phyloP scores from a whole-genome alignment of 176 grass and related monocot species.

The Zea luxurians region DNA sequence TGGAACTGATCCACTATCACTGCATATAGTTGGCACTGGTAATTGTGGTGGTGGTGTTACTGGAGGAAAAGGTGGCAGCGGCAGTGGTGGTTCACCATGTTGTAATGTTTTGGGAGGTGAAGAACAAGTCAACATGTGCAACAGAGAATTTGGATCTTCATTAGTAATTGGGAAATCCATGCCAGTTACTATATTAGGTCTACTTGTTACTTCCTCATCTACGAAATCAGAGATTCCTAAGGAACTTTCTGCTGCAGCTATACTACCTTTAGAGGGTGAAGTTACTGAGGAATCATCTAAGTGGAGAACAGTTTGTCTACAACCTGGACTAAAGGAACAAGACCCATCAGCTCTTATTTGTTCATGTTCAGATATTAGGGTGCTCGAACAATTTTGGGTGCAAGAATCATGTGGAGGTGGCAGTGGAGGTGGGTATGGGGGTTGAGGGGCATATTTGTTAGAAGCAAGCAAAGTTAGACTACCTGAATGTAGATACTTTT shows the following conservation, averaged over 20 bases:
- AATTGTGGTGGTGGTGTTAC: background rate
- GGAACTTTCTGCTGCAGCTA: conserved; percentile 18
- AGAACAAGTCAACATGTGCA: conserved; percentile 9
- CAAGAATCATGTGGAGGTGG: conserved; percentile 11
- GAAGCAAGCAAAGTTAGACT: conserved; percentile 34
- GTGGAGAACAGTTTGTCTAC: conserved; percentile 32
- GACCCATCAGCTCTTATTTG: conserved; percentile 28
- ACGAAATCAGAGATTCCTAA: conserved; percentile 26
- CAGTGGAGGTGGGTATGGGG: conserved; percentile 11
- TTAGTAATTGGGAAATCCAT: conserved; percentile 26
- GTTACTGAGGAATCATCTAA: conserved; percentile 23
- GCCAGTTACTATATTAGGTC: background rate
- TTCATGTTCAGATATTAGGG: conserved; percentile 22
- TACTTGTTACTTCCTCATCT: conserved; percentile 37
- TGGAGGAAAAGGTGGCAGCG: conserved; percentile 12
- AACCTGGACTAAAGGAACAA: conserved; percentile 31
- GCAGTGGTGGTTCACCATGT: conserved; percentile 25
- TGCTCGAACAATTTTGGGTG: conserved; percentile 27
- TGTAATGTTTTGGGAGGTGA: conserved; percentile 33
- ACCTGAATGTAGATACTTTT: conserved; percentile 29
- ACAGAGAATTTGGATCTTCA: conserved; percentile 31
- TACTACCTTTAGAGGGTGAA: conserved; percentile 30
- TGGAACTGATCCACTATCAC: conserved; percentile 23
- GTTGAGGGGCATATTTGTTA: conserved; percentile 23
- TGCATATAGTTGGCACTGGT: conserved; percentile 3